Evolutionary conservation across 331 rosid genomes (phyloP), one percentile per base, ranked within the genome.

Genomic region (Acacia concinna): DNA sequence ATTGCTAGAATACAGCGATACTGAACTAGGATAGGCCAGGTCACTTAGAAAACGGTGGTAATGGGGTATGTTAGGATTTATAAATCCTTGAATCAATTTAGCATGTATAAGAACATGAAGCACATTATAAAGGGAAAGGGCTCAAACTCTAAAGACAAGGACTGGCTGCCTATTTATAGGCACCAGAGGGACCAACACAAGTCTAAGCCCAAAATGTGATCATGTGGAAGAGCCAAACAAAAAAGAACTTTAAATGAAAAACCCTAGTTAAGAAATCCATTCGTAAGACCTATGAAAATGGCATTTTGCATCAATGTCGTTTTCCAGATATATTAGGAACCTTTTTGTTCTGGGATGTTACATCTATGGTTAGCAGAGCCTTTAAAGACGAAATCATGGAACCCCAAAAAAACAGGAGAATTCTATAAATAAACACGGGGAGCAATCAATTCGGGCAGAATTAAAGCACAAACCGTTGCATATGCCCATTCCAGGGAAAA

Each of bases 301-400:
- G 43, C 17, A 35, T 32, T n/a, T n/a, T n/a, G n/a, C n/a, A n/a
- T n/a, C n/a, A n/a, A n/a, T n/a, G n/a, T n/a, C n/a, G n/a, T n/a
- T n/a, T n/a, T n/a, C n/a, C n/a, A n/a, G n/a, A n/a, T n/a, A n/a
- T 35, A 41, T 66, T 27, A 17, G 20, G 47, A 83, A 60, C 73
- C 84, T 69, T 41, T 59, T 66, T 44, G 37, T 74, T 43, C 56
- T 65, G 46, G 56, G 34, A 73, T 54, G 56, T 38, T 64, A 78
- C 46, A 21, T 71, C 10, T 30, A 27, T 10, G 32, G 31, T 38
- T 6, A 77, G 43, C 60, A 70, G 34, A 60, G 25, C 72, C 68
- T 56, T 63, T 73, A 81, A 71, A 69, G 60, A 30, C 63, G 44
- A 41, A 17, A 49, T 59, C 63, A 74, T 34, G 73, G 40, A 69